phyloP scores from a whole-genome alignment of 495 filamentous ascomycete species.

The Podospora fimiseda region DNA sequence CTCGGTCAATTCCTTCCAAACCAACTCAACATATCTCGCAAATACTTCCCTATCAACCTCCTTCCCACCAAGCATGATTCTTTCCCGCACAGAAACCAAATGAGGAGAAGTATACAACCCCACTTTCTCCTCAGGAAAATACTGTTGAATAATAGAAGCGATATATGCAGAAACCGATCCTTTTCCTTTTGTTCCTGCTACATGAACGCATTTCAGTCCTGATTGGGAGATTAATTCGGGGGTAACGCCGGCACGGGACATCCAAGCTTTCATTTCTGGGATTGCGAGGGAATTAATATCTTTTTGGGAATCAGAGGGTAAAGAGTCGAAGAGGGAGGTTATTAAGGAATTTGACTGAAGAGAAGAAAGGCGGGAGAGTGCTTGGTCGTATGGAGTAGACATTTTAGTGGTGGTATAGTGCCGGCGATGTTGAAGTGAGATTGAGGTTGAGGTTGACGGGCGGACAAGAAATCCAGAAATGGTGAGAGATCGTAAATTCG shows the following conservation, averaged over 20 bases:
- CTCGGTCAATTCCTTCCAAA: constrained; percentile 70
- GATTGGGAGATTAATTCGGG: constrained; percentile 23
- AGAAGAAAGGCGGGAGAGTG: constrained; percentile 53
- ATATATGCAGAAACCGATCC: constrained; percentile 47
- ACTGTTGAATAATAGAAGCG: constrained; percentile 37
- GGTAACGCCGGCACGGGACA: constrained; percentile 64
- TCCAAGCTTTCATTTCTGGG: constrained; percentile 82
- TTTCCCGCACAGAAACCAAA: constrained; percentile 54
- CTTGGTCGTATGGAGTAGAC: constrained; percentile 27
- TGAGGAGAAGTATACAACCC: constrained; percentile 66
- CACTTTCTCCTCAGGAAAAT: constrained; percentile 34
- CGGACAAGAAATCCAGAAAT: too few relatives aligned
- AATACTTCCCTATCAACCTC: constrained; percentile 56
- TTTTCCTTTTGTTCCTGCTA: constrained; percentile 60
- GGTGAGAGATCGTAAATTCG: neutral
- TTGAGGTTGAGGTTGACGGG: constrained; percentile 1
- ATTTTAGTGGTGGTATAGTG: constrained; percentile 4
- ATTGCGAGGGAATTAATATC: constrained; percentile 70
- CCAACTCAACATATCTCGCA: constrained; percentile 79
- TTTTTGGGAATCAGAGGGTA: constrained; percentile 10
- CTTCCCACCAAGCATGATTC: constrained; percentile 47
- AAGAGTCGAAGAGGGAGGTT: constrained; percentile 34
- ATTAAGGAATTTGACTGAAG: constrained; percentile 71
- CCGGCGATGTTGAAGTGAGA: neutral
- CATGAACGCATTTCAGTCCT: constrained; percentile 43